Evolutionary conservation across 2,329 filamentous ascomycete genomes (phyloP), one percentile per base, ranked within the genome.

Genomic region (Verticillium nonalfalfae): DNA sequence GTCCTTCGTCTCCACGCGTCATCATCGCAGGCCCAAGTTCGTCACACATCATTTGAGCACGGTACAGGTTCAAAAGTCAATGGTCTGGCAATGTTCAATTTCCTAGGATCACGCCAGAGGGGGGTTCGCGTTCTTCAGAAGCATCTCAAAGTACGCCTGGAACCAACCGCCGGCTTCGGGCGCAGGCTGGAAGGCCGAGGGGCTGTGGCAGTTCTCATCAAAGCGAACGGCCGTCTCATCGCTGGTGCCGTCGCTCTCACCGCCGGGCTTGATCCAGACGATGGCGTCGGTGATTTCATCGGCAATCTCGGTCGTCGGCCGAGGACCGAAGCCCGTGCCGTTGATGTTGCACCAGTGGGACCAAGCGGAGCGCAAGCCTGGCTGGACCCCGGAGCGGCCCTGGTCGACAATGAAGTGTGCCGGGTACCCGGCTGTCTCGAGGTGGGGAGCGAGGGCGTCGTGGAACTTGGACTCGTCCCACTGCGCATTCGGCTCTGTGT

Each of bases 81-180:
- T 26, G 26, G 26, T 26, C 4, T 26, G 26, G 26, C 26, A 26
- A 4, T 26, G 26, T 26, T 26, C 26, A 26, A 26, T 26, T 26
- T 26, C 26, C 26, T 26, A 26, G 26, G 26, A 21, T 18, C 21
- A 50, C 45, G 21, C 45, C 21, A 56, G 54, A 56, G 80, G 69
- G n/a, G 83, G 83, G 69, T 83, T 81, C 60, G 83, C 81, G 65
- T 85, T 85, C 60, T 74, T 77, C 61, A 85, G 76, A 1, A 86
- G 74, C 72, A 83, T 80, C 71, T 79, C 81, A 66, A 85, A 85
- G 74, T 85, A 86, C 15, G 78, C 81, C 72, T 85, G 75, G 74
- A 89, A 89, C 88, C 88, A 91, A 9, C 79, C 75, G 35, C 89
- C 88, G 10, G 89, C 88, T 73, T 91, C 86, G 35, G 88, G 88